phyloP scores from a whole-genome alignment of 768 basidiomycete species.

The Collybia sp. region DNA sequence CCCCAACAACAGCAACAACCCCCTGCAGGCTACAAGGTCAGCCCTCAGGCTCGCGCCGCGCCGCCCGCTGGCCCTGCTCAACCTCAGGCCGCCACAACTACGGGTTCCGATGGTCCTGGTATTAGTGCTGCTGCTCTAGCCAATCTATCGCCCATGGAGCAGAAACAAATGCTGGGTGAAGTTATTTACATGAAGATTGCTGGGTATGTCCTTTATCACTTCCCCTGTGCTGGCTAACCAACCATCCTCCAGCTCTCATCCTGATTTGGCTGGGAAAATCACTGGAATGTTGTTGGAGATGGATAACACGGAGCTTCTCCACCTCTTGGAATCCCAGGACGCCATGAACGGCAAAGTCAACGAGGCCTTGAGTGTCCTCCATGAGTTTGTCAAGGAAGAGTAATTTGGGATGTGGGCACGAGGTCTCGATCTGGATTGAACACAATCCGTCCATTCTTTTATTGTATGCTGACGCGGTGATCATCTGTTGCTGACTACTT shows the following conservation, averaged over 20 bases:
- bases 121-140: conserved; percentile 47
- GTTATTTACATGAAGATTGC: conserved; percentile 90
- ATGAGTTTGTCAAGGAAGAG: conserved; percentile 63
- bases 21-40: conserved; percentile 25
- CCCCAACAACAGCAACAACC: conserved; percentile 28
- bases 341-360: conserved; percentile 87
- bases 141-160: conserved; percentile 72
- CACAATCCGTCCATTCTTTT: conserved; percentile 49
- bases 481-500: conserved; percentile 27
- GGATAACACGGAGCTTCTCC: conserved; percentile 91
- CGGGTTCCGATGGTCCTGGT: conserved; percentile 34
- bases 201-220: conserved; percentile 43
- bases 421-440: conserved; percentile 28
- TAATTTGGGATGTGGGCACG: conserved; percentile 2
- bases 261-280: conserved; percentile 96
- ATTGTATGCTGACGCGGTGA: conserved; percentile 25
- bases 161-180: conserved; percentile 99
- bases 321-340: conserved; percentile 78
- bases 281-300: conserved; percentile 99
- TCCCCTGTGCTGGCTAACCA: conserved; percentile 8
- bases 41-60: conserved; percentile 11
- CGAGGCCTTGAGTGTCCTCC: conserved; percentile 86
- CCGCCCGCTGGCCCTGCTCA: conserved; percentile 30
- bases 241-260: conserved; percentile 54
- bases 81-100: conserved; percentile 42